These are phyloP conservation scores for Apocynum venetum DNA, from an alignment of 257 asterid genomes.

Conservation along the genomic window DNA sequence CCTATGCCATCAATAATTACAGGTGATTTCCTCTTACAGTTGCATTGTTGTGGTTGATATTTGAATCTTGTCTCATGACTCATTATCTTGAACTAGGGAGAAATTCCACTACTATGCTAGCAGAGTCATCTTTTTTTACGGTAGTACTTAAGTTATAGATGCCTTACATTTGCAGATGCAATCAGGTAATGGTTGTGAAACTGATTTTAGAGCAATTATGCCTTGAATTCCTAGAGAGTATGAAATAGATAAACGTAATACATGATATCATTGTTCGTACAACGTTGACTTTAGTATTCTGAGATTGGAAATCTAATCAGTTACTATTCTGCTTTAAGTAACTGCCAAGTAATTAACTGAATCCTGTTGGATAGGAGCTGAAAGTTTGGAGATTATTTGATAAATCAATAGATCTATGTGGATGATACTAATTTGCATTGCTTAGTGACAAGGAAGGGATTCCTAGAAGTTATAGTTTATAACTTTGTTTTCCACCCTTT, in stretches of 20 bases:
- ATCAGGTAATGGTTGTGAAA: neutral
- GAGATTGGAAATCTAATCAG: neutral
- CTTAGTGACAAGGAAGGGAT: neutral
- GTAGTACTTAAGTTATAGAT: neutral
- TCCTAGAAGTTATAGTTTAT: neutral
- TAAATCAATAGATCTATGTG: neutral
- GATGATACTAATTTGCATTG: slow-evolving; percentile 1
- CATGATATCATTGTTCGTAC: neutral
- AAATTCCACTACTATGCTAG: neutral
- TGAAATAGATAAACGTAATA: neutral
- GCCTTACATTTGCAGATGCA: neutral
- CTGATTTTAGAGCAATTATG: neutral
- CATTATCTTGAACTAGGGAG: neutral
- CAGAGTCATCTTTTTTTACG: neutral
- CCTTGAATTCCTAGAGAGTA: neutral
- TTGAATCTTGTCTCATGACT: neutral
- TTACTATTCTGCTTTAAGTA: neutral
- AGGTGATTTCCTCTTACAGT: slow-evolving; percentile 27
- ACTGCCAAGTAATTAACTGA: neutral
- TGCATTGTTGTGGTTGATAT: slow-evolving; percentile 2
- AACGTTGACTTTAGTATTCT: neutral
- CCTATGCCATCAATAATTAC: slow-evolving; percentile 53
- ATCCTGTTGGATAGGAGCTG: neutral
- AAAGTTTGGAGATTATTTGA: neutral
- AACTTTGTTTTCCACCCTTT: neutral